Percentiles rank a stretch among this genome's conserved stretches.
These are phyloP conservation scores for Colletotrichum eleusines DNA, from an alignment of 2,329 filamentous ascomycete genomes.

Conservation along the genomic window DNA sequence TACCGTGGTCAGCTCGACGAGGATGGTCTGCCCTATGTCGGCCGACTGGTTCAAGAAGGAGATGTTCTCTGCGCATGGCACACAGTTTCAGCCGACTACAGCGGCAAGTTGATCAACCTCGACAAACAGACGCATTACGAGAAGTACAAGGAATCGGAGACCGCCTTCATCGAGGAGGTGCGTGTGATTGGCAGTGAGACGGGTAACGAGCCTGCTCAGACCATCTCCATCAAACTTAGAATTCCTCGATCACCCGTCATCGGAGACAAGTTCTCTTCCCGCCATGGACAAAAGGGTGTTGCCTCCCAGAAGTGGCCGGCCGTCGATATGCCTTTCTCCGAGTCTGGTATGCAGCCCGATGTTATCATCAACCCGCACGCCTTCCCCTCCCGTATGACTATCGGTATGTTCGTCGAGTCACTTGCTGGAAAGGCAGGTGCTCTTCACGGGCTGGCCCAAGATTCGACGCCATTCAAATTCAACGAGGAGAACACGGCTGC, in stretches of 20 bases:
- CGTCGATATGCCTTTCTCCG: slow-evolving; percentile 95
- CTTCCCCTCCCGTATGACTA: slow-evolving; percentile 99
- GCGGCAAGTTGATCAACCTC: slow-evolving; percentile 83
- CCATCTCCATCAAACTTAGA: slow-evolving; percentile 91
- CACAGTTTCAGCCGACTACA: slow-evolving; percentile 84
- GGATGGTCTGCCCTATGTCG: slow-evolving; percentile 88
- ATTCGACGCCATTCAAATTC: slow-evolving; percentile 95
- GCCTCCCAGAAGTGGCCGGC: slow-evolving; percentile 95
- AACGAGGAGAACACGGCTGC: slow-evolving; percentile 91
- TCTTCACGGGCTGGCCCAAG: slow-evolving; percentile 94
- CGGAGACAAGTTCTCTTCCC: slow-evolving; percentile 98
- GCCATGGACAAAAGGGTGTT: slow-evolving; percentile 98
- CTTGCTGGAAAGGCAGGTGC: slow-evolving; percentile 95
- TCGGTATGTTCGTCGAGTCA: slow-evolving; percentile 99
- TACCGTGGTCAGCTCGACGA: slow-evolving; percentile 82
- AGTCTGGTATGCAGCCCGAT: slow-evolving; percentile 96
- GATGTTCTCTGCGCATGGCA: slow-evolving; percentile 92
- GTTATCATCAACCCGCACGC: slow-evolving; percentile 99
- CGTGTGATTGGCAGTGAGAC: slow-evolving; percentile 88
- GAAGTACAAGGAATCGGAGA: slow-evolving; percentile 94
- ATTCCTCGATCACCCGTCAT: slow-evolving; percentile 92
- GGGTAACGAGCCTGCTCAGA: slow-evolving; percentile 85
- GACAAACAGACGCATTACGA: slow-evolving; percentile 89
- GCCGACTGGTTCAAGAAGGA: slow-evolving; percentile 81
- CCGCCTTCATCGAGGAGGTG: slow-evolving; percentile 91